Conservation (phyloP, 257 asterid species). For the Penstemon davidsonii region DNA sequence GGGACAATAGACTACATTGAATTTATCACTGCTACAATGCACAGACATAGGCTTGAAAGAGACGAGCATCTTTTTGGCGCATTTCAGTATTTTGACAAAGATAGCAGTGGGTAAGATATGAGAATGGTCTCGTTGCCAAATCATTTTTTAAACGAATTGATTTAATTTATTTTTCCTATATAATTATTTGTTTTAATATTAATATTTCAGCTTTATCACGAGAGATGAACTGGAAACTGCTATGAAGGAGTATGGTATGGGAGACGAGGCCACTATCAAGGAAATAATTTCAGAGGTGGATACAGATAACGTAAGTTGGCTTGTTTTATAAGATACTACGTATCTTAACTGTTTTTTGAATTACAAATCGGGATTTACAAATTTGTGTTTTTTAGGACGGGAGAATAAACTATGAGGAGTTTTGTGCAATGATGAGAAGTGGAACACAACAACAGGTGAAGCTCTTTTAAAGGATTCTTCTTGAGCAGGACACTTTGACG, state of each 20-base stretch:
- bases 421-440: conserved; percentile 65
- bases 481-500: conserved; percentile 5
- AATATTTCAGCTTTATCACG: conserved; percentile 60
- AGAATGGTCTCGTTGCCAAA: neutral
- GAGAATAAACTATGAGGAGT: conserved; percentile 57
- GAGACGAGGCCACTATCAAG: conserved; percentile 69
- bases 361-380: neutral
- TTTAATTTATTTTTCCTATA: neutral
- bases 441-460: conserved; percentile 46
- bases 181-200: neutral
- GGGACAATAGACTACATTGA: conserved; percentile 68
- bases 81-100: conserved; percentile 61
- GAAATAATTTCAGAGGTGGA: conserved; percentile 88
- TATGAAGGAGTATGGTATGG: conserved; percentile 86
- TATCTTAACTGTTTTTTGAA: neutral
- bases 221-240: conserved; percentile 78
- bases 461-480: conserved; percentile 33
- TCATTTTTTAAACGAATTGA: neutral
- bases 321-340: neutral
- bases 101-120: conserved; percentile 53
- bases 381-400: conserved; percentile 48
- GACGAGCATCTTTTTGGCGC: conserved; percentile 57
- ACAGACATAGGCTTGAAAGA: conserved; percentile 61
- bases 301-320: conserved; percentile 72
- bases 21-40: conserved; percentile 70